Evolutionary conservation across 495 filamentous ascomycete species (phyloP).

Genomic region (Viridothelium virens): DNA sequence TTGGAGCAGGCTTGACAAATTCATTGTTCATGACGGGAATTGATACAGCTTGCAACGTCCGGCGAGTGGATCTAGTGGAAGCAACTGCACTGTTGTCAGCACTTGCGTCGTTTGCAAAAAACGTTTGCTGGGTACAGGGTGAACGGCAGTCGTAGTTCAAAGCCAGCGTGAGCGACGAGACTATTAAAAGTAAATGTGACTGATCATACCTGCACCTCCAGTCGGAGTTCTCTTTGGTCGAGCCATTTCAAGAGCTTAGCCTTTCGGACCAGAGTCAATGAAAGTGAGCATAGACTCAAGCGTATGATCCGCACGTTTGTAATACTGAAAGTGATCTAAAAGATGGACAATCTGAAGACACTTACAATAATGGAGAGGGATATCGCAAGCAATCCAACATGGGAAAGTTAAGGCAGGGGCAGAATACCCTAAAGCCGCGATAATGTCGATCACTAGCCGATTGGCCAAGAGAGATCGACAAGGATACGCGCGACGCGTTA

Average conservation of each 20-base stretch:
- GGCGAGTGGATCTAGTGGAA: neutral
- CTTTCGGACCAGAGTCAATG: neutral
- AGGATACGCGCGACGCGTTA: conserved; percentile 8
- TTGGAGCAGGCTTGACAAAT: conserved; percentile 11
- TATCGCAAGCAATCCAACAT: neutral
- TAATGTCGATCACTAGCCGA: neutral
- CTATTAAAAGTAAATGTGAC: neutral
- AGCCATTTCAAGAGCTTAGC: neutral
- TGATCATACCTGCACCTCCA: neutral
- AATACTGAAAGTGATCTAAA: neutral
- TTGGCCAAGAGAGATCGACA: neutral
- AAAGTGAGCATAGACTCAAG: neutral
- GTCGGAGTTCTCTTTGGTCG: neutral
- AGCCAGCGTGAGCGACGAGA: too few species aligned
- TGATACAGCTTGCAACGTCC: conserved; percentile 19
- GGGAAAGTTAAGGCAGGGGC: neutral
- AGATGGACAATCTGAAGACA: neutral
- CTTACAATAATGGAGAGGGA: neutral
- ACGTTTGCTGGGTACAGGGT: neutral
- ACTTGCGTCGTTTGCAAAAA: neutral
- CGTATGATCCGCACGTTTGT: too few species aligned
- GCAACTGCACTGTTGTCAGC: neutral
- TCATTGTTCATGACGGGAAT: conserved; percentile 21
- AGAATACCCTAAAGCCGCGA: neutral
- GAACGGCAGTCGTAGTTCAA: neutral